Base-by-base conservation (phyloP, 163 green algal species). In the Botryococcus braunii region DNA sequence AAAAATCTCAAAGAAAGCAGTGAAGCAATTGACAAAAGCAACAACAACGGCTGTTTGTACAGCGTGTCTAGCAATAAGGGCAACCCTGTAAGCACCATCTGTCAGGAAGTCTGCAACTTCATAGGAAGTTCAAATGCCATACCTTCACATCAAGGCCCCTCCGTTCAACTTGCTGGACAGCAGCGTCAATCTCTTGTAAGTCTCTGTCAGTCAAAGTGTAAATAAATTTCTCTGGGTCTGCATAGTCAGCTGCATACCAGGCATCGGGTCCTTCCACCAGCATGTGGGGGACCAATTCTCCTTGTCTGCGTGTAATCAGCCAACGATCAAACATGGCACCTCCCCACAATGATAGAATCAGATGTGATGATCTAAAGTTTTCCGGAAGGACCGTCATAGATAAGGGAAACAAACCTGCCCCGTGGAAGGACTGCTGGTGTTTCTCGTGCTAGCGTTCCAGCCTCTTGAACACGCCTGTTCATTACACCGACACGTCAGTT, bases 121-220 rank as follows among this genome's bases (percentile, higher is more conserved):
- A 29, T 8, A 23, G 23, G 25, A 23, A 62, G 11, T 13, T 4
- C 17, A 55, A 27, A 9, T 13, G 25, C 52, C 40, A 25, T 13
- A 43, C 52, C 23, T 35, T 31, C 40, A 73, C 40, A 31, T 66
- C 32, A 43, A 37, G 36, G 27, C 48, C 25, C 32, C 55, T 34
- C 21, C 60, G 63, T 5, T 35, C 58, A 0, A 2, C 31, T 39
- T 52, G 27, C 9, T 73, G 73, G 0, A 90, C 63, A 2, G 83
- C 83, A 23, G 76, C 71, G 35, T 90, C 77, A 13, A 90, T 72
- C 74, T 90, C 83, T 1, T 52, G 59, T 1, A 90, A 29, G 40
- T 90, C 75, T 27, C 62, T 8, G 0, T 52, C 11, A 1, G 60
- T 75, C 2, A 90, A 70, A 11, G 70, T 35, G 47, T 81, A 80